Evolutionary conservation across 805 yeast species (phyloP), one percentile per base, ranked within the genome.

Genomic region (Teunomyces pallodes): DNA sequence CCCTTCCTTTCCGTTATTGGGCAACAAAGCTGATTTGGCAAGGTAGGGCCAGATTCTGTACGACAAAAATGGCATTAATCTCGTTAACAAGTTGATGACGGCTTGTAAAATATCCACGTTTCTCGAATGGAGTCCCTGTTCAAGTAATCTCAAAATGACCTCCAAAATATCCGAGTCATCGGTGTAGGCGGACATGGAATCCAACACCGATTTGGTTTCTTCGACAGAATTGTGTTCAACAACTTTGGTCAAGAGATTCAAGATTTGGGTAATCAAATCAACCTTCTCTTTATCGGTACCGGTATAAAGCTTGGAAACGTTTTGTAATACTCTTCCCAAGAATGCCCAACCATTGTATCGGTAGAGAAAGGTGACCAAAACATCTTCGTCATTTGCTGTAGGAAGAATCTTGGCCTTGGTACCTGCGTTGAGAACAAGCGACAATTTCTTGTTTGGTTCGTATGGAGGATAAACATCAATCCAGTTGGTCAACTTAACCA

Each of bases 271-370:
- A 8, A 81, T 65, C 2, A 77, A 56, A 1, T 67, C 72, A 8
- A 63, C 53, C 44, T 71, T 74, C 7, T 75, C 77, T 2, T 57
- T 53, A 33, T 73, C 71, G 5, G 73, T 56, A 14, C 56, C 55
- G 47, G 72, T 68, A 44, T 71, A 75, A 20, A 58, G 57, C 46
- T 67, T 70, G 0, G 80, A 72, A 8, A 85, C 65, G 53, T 86
- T 86, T 54, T 87, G 90, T 29, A 91, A 64, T 0, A 87, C 69
- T 57, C 96, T 77, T 1, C 97, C 97, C 13, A 92, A 57, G 26
- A 87, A 66, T 0, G 96, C 79, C 96, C 97, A 90, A 1, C 97
- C 97, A 59, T 84, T 87, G 61, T 84, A 90, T 3, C 77, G 75
- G 60, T 86, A 81, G 26, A 84, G 68, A 68, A 94, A 90, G 17